Base-by-base conservation (phyloP, 2,329 filamentous ascomycete genomes). In the Didymella pinodella region DNA sequence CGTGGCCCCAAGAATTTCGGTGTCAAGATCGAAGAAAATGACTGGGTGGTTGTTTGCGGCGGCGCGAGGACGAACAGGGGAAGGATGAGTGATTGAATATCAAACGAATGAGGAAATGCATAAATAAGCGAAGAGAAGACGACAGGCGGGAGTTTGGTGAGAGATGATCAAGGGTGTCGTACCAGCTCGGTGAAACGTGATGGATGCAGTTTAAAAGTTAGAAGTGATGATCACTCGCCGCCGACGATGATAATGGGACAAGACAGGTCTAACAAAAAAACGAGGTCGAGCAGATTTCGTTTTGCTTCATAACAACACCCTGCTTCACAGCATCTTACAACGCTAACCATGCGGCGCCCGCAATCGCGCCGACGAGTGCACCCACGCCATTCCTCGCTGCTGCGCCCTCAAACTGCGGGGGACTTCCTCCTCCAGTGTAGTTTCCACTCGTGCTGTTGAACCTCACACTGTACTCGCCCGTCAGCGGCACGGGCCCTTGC, bases 401-500 rank as follows among this genome's bases (percentile, higher is more conserved):
- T 3, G 29, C 32, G 38, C 61, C 50, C 34, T 63, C 45, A 36
- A 62, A 62, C 40, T 61, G 32, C n/a, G 61, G 61, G 28, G 53
- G 58, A 34, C 26, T 53, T 22, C 50, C 47, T 22, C 50, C 18
- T 43, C 56, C 31, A 16, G 56, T 59, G 32, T 43, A 54, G 36
- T 57, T 45, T 7, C 40, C 32, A 22, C 20, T 22, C 4, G 55
- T 32, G 20, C 36, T n/a, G 1, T 60, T 54, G 40, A 70, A 65
- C 7, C 34, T 62, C 26, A 61, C 55, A 31, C 54, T 64, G 45
- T 63, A 70, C 40, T 34, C 61, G 6, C 52, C 59, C 3, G 58
- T 64, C 54, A 73, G 44, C 3, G 57, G 48, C n/a, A 73, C 65
- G 83, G 89, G 65, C 80, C 79, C 41, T 67, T 68, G 45, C 61